A percentile compares a stretch with the other conserved stretches of the same genome.
phyloP scores from a whole-genome alignment of 1,139 yeast genomes.

The Kluyveromyces sp. region DNA sequence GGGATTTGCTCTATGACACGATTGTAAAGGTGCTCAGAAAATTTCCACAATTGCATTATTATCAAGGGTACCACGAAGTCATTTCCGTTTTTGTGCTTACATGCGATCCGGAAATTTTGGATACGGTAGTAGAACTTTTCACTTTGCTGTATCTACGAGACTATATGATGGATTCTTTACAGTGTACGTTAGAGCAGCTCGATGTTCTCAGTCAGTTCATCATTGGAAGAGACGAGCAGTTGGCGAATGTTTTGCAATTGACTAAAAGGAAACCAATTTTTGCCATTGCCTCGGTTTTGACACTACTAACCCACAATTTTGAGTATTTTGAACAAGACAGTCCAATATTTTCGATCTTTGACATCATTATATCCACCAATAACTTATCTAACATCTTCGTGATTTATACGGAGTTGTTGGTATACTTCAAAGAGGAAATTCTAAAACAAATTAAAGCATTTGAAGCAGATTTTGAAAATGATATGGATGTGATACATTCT shows the following conservation, averaged over 20 bases:
- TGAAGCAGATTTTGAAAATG: constrained; percentile 22
- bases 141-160: constrained; percentile 67
- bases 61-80: constrained; percentile 90
- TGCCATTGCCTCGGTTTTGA: constrained; percentile 68
- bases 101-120: constrained; percentile 39
- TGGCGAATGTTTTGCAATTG: constrained; percentile 46
- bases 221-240: constrained; percentile 39
- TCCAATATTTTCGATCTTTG: constrained; percentile 23
- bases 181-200: constrained; percentile 59
- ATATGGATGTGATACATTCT: constrained; percentile 23
- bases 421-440: constrained; percentile 14
- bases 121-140: constrained; percentile 46
- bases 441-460: constrained; percentile 16
- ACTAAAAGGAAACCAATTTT: constrained; percentile 46
- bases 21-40: constrained; percentile 51
- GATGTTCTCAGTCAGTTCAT: constrained; percentile 57
- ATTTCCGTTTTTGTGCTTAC: constrained; percentile 62
- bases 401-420: constrained; percentile 21
- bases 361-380: constrained; percentile 22
- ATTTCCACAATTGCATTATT: constrained; percentile 61
- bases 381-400: constrained; percentile 24
- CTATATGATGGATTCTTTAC: constrained; percentile 69
- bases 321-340: constrained; percentile 11
- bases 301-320: constrained; percentile 69
- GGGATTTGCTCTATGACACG: constrained; percentile 39